These are phyloP conservation scores for Scenedesmus sp. DNA, from an alignment of 163 green algal genomes.

Conservation along the genomic window DNA sequence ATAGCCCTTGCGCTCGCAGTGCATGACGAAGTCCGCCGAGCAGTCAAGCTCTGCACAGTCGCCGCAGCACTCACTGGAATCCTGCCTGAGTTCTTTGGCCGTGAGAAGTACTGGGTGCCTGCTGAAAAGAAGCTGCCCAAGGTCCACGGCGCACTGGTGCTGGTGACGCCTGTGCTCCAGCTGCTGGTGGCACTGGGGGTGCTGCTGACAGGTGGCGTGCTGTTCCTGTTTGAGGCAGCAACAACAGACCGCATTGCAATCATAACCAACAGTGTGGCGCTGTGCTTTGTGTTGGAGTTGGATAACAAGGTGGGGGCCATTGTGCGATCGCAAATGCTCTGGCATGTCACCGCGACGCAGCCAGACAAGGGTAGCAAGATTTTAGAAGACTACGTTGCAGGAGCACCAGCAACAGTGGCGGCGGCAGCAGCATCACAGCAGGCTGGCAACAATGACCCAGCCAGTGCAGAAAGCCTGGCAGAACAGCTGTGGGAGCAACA, in stretches of 20 bases:
- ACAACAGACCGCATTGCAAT: background rate
- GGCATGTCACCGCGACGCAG: background rate
- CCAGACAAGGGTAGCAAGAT: background rate
- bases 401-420: background rate
- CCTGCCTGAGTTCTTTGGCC: background rate
- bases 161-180: background rate
- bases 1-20: background rate
- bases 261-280: background rate
- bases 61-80: background rate
- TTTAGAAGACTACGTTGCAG: background rate
- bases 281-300: conserved; percentile 1
- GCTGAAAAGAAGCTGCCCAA: background rate
- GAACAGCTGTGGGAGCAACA: background rate
- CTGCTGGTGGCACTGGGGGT: background rate
- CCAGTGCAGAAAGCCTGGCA: background rate
- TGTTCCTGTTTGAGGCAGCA: background rate
- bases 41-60: background rate
- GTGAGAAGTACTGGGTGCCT: background rate
- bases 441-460: background rate
- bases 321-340: background rate
- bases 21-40: background rate
- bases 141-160: background rate
- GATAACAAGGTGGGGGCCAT: background rate
- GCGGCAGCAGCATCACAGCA: background rate
- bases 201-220: conserved; percentile 4